These are phyloP conservation scores for Oropetium thomaeum DNA, from an alignment of 176 grass and related monocot genomes.

Conservation along the genomic window DNA sequence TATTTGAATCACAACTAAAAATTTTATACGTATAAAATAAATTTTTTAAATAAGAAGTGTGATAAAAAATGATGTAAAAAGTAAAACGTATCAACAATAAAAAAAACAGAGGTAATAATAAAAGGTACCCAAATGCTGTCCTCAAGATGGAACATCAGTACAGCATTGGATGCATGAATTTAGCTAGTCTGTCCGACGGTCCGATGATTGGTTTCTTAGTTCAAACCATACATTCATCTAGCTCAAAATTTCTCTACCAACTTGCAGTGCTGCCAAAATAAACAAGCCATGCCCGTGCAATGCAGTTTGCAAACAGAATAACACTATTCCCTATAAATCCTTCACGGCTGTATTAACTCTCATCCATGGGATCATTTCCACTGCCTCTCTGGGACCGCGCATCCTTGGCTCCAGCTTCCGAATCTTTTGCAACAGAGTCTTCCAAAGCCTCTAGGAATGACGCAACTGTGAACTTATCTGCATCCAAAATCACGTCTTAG, in stretches of 20 bases:
- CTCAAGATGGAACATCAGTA: background rate
- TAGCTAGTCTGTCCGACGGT: background rate
- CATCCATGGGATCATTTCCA: constrained; percentile 74
- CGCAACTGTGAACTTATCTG: constrained; percentile 83
- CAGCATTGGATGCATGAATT: background rate
- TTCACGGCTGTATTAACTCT: constrained; percentile 36
- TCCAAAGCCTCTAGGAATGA: constrained; percentile 97
- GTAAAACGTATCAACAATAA: too few species aligned
- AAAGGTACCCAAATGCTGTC: background rate
- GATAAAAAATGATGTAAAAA: too few species aligned
- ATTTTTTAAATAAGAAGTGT: too few species aligned
- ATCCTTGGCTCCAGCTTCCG: constrained; percentile 34
- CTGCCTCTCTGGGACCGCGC: constrained; percentile 24
- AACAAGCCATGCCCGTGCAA: background rate
- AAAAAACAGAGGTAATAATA: too few species aligned
- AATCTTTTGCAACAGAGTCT: constrained; percentile 58
- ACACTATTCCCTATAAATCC: background rate
- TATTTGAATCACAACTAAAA: too few species aligned
- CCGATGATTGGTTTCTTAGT: background rate
- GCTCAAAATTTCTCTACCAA: constrained; percentile 3
- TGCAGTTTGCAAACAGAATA: background rate
- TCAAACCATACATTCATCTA: background rate
- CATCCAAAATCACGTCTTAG: constrained; percentile 11
- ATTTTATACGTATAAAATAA: too few species aligned
- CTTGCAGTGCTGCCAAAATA: background rate